These are phyloP conservation scores for Miscanthus lutarioriparius DNA, from an alignment of 176 grass and related monocot genomes.

Conservation along the genomic window DNA sequence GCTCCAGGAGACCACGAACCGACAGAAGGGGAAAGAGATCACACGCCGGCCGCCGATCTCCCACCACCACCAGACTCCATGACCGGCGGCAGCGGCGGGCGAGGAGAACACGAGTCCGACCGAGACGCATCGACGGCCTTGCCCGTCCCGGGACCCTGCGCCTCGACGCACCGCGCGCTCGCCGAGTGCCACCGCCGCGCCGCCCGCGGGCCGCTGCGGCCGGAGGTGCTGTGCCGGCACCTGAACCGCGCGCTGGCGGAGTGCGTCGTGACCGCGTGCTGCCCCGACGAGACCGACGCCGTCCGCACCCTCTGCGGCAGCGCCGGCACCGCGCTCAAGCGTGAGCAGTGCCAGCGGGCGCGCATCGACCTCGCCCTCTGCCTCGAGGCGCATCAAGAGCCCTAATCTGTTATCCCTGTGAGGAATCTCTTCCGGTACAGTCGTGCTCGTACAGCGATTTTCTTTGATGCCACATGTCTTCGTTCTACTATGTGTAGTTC, in stretches of 20 bases:
- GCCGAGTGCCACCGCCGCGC: constrained; percentile 64
- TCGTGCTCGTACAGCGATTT: neutral
- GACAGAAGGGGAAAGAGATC: neutral
- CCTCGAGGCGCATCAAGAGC: constrained; percentile 68
- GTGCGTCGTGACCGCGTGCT: constrained; percentile 67
- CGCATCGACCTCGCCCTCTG: constrained; percentile 66
- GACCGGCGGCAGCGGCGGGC: constrained; percentile 5
- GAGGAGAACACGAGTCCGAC: neutral
- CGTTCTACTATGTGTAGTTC: neutral
- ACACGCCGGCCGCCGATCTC: constrained; percentile 17
- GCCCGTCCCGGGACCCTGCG: constrained; percentile 37
- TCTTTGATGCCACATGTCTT: neutral
- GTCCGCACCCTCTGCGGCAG: constrained; percentile 69
- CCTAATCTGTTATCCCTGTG: neutral
- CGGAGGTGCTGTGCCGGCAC: constrained; percentile 65
- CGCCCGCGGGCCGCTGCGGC: constrained; percentile 34
- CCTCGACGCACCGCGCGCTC: constrained; percentile 48
- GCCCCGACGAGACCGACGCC: constrained; percentile 62
- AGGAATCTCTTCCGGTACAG: neutral
- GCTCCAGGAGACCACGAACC: no score
- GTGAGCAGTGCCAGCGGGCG: constrained; percentile 69
- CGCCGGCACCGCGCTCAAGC: constrained; percentile 72
- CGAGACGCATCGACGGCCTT: constrained; percentile 4
- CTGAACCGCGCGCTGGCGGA: constrained; percentile 79
- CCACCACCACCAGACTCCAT: constrained; percentile 23